Base-by-base conservation (phyloP, 2,329 filamentous ascomycete species). In the Bertia moriformis region DNA sequence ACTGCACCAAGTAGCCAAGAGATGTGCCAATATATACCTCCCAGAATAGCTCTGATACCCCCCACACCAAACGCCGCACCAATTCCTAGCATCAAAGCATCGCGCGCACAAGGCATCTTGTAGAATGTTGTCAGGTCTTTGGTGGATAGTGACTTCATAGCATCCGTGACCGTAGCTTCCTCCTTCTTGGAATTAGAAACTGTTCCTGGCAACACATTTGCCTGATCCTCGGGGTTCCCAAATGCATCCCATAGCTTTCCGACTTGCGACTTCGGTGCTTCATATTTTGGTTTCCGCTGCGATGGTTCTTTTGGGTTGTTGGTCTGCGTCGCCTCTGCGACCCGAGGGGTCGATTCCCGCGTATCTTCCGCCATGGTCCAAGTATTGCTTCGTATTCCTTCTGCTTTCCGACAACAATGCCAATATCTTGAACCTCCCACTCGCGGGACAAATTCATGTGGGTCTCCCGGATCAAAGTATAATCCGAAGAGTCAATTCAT, bases 81-180 rank as follows among this genome's bases (percentile, higher is more conserved):
- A 42, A 79, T 73, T 4, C 72, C 75, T 27, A 71, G 63, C 46
- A 80, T 52, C 37, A 78, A 56, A 18, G 70, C 66, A 51, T 79
- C 73, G 41, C 74, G 61, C 27, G 73, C 71, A 49, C 75, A 79
- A 10, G 73, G 73, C 43, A 64, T 59, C 51, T 71, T 72, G 51
- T 75, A 69, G 39, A 76, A 61, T 2, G 63, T 63, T 39, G 32
- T 12, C 7, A 35, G 7, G 10, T 72, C 62, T 27, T 55, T 53
- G 12, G 60, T 18, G 14, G 55, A 55, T 32, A 35, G 10, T 10
- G 32, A 12, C 10, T 17, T 17, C 10, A 17, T 17, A 15, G 15
- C 32, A 7, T 35, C 32, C 32, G 32, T 12, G 15, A 12, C 10
- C 15, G 32, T 10, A 7, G 32, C 10, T 10, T 35, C 32, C 32